A percentile compares a stretch with the other conserved stretches of the same genome.
phyloP scores from a whole-genome alignment of 1,139 yeast species.

The Candida tunisiensis region DNA sequence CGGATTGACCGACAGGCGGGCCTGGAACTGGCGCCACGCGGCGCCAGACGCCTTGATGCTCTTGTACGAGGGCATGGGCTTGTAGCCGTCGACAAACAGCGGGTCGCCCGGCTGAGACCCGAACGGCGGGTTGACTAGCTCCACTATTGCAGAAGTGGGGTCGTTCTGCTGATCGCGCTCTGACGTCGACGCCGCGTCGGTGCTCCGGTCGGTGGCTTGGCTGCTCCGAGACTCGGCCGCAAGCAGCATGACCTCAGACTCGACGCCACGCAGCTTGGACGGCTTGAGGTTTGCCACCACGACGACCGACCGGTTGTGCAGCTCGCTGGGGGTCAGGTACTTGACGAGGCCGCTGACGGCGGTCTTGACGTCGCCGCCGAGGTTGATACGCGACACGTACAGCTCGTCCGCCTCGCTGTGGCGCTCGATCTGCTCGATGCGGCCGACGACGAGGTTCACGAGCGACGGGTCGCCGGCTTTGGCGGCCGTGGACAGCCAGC shows the following conservation, averaged over 20 bases:
- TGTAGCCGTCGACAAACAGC: constrained; percentile 13
- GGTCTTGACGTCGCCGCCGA: constrained; percentile 9
- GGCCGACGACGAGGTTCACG: constrained; percentile 24
- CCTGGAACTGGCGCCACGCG: constrained; percentile 7
- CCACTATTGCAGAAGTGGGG: constrained; percentile 14
- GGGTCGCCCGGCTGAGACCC: constrained; percentile 13
- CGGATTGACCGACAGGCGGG: constrained; percentile 3
- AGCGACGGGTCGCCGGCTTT: not conserved
- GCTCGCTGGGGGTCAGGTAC: constrained; percentile 28
- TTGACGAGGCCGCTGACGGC: constrained; percentile 46
- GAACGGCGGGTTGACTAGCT: constrained; percentile 24
- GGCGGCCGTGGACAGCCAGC: not conserved
- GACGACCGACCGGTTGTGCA: constrained; percentile 34
- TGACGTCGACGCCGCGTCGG: no score
- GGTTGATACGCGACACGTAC: constrained; percentile 31
- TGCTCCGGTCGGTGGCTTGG: no score
- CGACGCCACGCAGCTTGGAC: constrained; percentile 45
- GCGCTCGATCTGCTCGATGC: constrained; percentile 23
- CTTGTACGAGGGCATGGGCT: no score
- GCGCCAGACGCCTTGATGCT: constrained; percentile 4
- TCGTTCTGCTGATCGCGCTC: no score
- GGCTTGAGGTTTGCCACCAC: constrained; percentile 47
- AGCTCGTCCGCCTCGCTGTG: constrained; percentile 39
- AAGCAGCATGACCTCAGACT: constrained; percentile 41
- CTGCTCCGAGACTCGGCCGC: no score